Evolutionary conservation across 108 stramenopile species (phyloP).

Genomic region (Licmophora abbreviata): DNA sequence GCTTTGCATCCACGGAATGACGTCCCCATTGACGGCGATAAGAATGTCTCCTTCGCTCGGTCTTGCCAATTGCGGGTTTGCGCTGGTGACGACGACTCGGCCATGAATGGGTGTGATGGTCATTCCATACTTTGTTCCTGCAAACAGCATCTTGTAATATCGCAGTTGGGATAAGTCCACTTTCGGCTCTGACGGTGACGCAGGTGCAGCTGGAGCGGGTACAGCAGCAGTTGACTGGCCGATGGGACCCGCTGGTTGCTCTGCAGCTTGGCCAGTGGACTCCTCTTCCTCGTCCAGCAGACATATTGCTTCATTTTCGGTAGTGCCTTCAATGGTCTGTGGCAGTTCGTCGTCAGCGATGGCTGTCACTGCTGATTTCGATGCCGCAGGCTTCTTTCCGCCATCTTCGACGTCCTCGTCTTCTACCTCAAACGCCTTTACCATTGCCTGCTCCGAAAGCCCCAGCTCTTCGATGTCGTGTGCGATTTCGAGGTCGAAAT

Average conservation of each 20-base stretch:
- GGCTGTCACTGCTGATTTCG: not conserved
- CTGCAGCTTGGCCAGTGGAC: constrained; percentile 3
- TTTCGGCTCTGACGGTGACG: no score
- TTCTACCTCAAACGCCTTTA: constrained; percentile 29
- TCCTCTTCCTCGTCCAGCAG: constrained; percentile 31
- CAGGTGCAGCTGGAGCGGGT: no score
- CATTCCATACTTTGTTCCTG: constrained; percentile 22
- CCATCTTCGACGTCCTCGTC: constrained; percentile 50
- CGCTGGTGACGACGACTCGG: constrained; percentile 19
- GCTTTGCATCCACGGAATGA: no score
- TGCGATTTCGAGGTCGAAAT: constrained; percentile 21
- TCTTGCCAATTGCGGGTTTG: not conserved
- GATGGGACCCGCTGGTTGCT: not conserved
- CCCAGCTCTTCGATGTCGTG: constrained; percentile 65
- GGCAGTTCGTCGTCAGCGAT: not conserved
- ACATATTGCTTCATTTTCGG: constrained; percentile 35
- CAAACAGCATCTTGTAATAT: constrained; percentile 20
- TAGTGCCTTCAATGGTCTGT: constrained; percentile 13
- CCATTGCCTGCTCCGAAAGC: constrained; percentile 60
- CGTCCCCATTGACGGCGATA: constrained; percentile 18
- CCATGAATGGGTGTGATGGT: constrained; percentile 16
- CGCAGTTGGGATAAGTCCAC: constrained; percentile 6
- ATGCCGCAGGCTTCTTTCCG: constrained; percentile 7
- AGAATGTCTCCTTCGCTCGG: constrained; percentile 24
- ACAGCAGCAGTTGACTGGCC: not conserved